These are phyloP conservation scores for Aspergillus nanangensis DNA, from an alignment of 495 filamentous ascomycete genomes.

Conservation along the genomic window DNA sequence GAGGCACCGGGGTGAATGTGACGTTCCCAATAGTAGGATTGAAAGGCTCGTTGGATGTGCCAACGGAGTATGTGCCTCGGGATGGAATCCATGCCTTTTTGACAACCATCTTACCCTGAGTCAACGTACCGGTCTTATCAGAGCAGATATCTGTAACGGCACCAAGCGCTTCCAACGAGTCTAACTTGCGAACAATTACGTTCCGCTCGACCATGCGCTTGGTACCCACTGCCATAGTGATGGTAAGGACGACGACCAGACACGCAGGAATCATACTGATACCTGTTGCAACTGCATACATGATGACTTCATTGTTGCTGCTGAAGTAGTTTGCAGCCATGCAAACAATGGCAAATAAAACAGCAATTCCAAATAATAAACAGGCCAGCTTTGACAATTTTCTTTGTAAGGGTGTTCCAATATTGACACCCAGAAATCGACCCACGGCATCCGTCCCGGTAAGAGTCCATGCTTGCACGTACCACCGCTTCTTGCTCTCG, in stretches of 20 bases:
- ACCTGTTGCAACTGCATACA: conserved; percentile 68
- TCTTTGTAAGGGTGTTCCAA: conserved; percentile 68
- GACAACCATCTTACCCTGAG: conserved; percentile 74
- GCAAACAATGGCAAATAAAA: conserved; percentile 63
- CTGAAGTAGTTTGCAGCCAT: conserved; percentile 57
- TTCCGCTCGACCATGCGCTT: conserved; percentile 66
- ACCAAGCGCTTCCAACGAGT: conserved; percentile 63
- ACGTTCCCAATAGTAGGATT: conserved; percentile 45
- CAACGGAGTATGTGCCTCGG: conserved; percentile 55
- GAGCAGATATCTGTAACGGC: conserved; percentile 69
- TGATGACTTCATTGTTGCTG: conserved; percentile 56
- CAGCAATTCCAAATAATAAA: conserved; percentile 60
- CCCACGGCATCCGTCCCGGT: conserved; percentile 63
- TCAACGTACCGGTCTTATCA: conserved; percentile 69
- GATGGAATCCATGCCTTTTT: conserved; percentile 76
- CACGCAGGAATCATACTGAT: conserved; percentile 69
- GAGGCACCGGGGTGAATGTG: conserved; percentile 25
- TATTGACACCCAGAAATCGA: conserved; percentile 63
- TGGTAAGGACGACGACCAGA: conserved; percentile 69
- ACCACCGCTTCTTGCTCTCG: conserved; percentile 58
- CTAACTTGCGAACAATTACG: conserved; percentile 62
- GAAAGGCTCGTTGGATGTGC: conserved; percentile 48
- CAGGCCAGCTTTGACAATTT: conserved; percentile 70
- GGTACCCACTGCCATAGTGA: conserved; percentile 68
- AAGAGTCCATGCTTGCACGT: conserved; percentile 63